Base-by-base conservation (phyloP, 148 eudicot genomes). In the Arbutus unedo region DNA sequence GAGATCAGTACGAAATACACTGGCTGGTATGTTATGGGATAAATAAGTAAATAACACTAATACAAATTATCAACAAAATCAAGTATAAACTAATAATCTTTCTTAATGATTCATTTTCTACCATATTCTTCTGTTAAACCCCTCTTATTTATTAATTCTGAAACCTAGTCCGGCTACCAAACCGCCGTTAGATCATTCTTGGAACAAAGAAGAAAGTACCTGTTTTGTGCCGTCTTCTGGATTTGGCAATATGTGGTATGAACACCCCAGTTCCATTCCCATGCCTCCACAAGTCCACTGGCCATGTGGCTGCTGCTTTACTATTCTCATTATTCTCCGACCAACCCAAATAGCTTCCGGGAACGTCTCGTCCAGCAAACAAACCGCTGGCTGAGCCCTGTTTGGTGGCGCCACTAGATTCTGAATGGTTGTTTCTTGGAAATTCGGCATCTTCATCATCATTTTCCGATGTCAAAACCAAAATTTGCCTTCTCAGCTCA, bases 201-300 rank as follows among this genome's bases (percentile, higher is more conserved):
- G 79, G 5, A 50, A 66, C 41, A 45, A 77, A 6, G 21, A 76
- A 50, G 8, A 84, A 77, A 6, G 14, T 82, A 87, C 85, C 72
- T 49, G 85, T 59, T 77, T 76, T 85, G 53, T 83, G 77, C 71
- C 74, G 86, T 6, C 72, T 53, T 79, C 81, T 85, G 15, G 80
- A 67, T 31, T 82, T 84, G 47, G 44, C 57, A 8, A 79, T 73
- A 43, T 49, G 85, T 44, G 89, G 91, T 71, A 89, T 85, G 83
- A 89, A 87, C 41, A 87, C 87, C 14, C 87, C 91, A 14, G 89
- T 88, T 21, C 91, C 89, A 71, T 79, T 86, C n/a, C 85, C 86
- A 44, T 23, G 51, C 75, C 87, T 83, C 87, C 89, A 86, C 79
- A 83, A 75, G 72, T 83, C 81, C 47, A 77, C 55, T 2, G 86